phyloP scores from a whole-genome alignment of 1,139 yeast genomes.

The Fermentozyma sake region DNA sequence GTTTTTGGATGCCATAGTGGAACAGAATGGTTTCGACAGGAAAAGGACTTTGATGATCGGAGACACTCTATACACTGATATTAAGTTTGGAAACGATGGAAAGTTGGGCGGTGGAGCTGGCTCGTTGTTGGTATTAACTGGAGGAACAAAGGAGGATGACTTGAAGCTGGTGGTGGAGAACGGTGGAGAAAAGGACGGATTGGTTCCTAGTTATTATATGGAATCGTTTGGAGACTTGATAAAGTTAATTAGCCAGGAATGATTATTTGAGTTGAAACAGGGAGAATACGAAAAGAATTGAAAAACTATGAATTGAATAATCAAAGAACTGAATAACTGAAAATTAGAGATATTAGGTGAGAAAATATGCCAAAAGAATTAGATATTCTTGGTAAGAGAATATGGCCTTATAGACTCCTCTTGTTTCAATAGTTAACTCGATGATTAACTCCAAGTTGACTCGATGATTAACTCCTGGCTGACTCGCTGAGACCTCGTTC shows the following conservation, averaged over 20 bases:
- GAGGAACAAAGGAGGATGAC: constrained; percentile 30
- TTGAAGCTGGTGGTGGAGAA: constrained; percentile 14
- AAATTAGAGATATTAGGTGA: too few species aligned
- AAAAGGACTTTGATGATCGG: constrained; percentile 36
- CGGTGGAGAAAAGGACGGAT: constrained; percentile 14
- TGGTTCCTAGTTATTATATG: constrained; percentile 27
- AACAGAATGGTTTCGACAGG: constrained; percentile 23
- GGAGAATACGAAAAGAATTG: too few species aligned
- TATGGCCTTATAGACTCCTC: too few species aligned
- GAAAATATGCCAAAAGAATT: too few species aligned
- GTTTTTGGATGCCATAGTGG: constrained; percentile 28
- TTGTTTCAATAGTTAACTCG: too few species aligned
- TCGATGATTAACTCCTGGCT: too few species aligned
- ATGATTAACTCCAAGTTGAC: too few species aligned
- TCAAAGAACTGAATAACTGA: too few species aligned
- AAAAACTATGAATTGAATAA: too few species aligned
- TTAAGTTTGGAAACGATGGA: constrained; percentile 42
- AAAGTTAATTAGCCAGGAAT: constrained; percentile 8
- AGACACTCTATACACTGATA: constrained; percentile 42
- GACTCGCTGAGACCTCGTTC: too few species aligned
- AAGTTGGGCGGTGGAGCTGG: constrained; percentile 26
- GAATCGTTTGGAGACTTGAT: constrained; percentile 28
- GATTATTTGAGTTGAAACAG: not conserved
- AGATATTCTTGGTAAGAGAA: too few species aligned
- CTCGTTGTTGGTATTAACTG: constrained; percentile 32